A percentile compares a stretch with the other conserved stretches of the same genome.
Evolutionary conservation across 176 grass and related monocot species (phyloP).

Genomic region (Secale cereale): DNA sequence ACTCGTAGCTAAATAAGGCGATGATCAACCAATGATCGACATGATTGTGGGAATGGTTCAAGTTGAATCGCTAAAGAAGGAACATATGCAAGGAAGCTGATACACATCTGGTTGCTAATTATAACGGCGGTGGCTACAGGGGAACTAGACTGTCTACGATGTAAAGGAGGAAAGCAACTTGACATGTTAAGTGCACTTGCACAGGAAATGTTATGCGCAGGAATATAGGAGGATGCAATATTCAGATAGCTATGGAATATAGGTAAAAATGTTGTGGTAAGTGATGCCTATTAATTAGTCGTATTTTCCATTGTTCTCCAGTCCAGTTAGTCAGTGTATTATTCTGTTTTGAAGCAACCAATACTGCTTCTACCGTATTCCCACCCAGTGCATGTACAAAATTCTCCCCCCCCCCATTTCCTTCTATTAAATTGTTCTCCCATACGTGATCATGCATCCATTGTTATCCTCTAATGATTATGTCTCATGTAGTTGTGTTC

Average conservation of each 20-base stretch:
- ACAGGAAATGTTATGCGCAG: not conserved
- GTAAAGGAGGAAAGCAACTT: not conserved
- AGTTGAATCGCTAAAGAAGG: not conserved
- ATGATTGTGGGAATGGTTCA: not conserved
- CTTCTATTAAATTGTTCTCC: not conserved
- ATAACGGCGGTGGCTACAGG: not conserved
- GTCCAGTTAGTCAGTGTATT: not conserved
- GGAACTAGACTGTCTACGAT: not conserved
- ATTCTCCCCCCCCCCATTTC: not conserved
- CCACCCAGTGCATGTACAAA: not conserved
- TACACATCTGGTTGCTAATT: not conserved
- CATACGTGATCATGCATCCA: too few relatives aligned
- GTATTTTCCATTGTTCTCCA: not conserved
- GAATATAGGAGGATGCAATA: not conserved
- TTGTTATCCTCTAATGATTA: too few relatives aligned
- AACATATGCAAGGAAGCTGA: not conserved
- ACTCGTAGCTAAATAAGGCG: not conserved
- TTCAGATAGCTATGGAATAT: not conserved
- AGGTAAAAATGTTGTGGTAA: not conserved
- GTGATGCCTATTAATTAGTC: not conserved
- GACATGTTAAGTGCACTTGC: not conserved
- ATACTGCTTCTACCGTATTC: not conserved
- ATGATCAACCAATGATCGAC: slow-evolving; percentile 6
- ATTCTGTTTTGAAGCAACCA: not conserved
- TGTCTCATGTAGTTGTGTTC: too few relatives aligned